Evolutionary conservation across 768 basidiomycete genomes (phyloP).

Genomic region (Leucocoprinus birnbaumii): DNA sequence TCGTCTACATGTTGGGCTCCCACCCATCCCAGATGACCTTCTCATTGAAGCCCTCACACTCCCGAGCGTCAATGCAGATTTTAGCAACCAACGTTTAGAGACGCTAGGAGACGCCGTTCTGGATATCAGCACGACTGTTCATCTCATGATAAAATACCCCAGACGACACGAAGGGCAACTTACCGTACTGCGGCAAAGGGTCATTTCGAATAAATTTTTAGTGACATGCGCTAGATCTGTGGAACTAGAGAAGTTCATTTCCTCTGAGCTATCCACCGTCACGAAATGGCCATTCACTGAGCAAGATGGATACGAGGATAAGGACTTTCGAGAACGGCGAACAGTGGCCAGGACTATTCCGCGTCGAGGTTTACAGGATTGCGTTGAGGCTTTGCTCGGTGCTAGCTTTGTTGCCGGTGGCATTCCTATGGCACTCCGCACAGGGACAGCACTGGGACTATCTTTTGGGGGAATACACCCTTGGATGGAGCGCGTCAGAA

Average conservation of each 20-base stretch:
- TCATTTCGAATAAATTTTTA: slow-evolving; percentile 70
- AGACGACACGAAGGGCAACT: slow-evolving; percentile 84
- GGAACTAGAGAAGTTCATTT: slow-evolving; percentile 61
- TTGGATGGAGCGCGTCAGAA: slow-evolving; percentile 61
- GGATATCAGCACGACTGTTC: slow-evolving; percentile 71
- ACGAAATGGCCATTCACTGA: slow-evolving; percentile 58
- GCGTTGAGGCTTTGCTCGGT: slow-evolving; percentile 84
- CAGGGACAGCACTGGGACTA: slow-evolving; percentile 64
- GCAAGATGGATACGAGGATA: slow-evolving; percentile 25
- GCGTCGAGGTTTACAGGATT: slow-evolving; percentile 78
- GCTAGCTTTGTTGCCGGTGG: slow-evolving; percentile 76
- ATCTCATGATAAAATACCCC: slow-evolving; percentile 75
- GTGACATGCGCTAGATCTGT: slow-evolving; percentile 63
- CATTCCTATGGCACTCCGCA: slow-evolving; percentile 59
- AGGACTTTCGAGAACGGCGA: slow-evolving; percentile 19
- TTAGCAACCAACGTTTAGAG: slow-evolving; percentile 84
- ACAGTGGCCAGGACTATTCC: slow-evolving; percentile 48
- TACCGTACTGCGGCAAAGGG: slow-evolving; percentile 55
- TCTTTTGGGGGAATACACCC: slow-evolving; percentile 69
- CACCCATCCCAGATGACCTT: slow-evolving; percentile 51
- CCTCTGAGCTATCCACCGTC: slow-evolving; percentile 51
- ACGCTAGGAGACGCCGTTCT: slow-evolving; percentile 85
- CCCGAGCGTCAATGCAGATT: slow-evolving; percentile 59
- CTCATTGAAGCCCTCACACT: slow-evolving; percentile 76
- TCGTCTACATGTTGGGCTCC: slow-evolving; percentile 54